phyloP scores from a whole-genome alignment of 495 filamentous ascomycete genomes.

The Penicillium pulvis region DNA sequence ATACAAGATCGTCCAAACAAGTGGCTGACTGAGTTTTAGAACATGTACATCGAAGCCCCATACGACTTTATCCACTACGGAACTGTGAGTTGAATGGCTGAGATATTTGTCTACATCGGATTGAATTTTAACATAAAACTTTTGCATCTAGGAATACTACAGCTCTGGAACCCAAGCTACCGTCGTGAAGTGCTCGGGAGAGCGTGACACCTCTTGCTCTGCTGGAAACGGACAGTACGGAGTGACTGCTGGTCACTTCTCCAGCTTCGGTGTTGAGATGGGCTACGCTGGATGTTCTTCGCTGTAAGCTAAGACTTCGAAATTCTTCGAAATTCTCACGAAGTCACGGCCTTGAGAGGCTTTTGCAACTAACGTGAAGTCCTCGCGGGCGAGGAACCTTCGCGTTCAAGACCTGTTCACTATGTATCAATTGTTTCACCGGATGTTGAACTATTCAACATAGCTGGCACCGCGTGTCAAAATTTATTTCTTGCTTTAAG shows the following conservation, averaged over 20 bases:
- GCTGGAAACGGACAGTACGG: slow-evolving; percentile 33
- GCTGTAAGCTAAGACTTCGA: not conserved
- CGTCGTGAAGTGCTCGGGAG: slow-evolving; percentile 25
- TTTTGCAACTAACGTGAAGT: not conserved
- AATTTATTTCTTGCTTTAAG: not conserved
- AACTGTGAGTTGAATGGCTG: slow-evolving; percentile 22
- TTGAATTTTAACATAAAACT: slow-evolving; percentile 5
- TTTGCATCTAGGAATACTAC: slow-evolving; percentile 32
- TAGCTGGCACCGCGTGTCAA: not conserved
- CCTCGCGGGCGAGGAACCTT: not conserved
- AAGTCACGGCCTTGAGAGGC: not conserved
- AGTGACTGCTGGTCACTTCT: slow-evolving; percentile 34
- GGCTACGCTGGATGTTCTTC: slow-evolving; percentile 28
- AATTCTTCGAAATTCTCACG: not conserved
- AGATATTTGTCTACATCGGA: not conserved
- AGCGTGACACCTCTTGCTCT: slow-evolving; percentile 36
- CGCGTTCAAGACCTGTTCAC: not conserved
- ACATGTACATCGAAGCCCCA: slow-evolving; percentile 33
- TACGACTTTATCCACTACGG: slow-evolving; percentile 35
- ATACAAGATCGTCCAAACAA: not conserved
- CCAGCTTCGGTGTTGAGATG: slow-evolving; percentile 32
- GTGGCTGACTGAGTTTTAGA: slow-evolving; percentile 24
- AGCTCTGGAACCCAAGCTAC: slow-evolving; percentile 27
- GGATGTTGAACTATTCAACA: not conserved
- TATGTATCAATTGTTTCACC: not conserved